A percentile compares a stretch with the other conserved stretches of the same genome.
phyloP scores from a whole-genome alignment of 73 alveolate species.

The Paramecium primaurelia region DNA sequence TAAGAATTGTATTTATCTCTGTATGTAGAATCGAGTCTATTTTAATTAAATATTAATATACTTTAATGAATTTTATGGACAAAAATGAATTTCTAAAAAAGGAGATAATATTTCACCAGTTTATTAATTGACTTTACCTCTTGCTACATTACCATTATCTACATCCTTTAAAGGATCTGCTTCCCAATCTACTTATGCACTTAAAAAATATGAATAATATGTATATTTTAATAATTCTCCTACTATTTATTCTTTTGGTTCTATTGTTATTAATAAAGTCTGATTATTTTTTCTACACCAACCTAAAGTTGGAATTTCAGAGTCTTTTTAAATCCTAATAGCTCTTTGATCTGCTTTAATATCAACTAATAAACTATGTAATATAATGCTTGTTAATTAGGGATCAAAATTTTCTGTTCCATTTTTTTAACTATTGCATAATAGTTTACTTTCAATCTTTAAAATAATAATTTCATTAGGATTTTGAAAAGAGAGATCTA shows the following conservation, averaged over 20 bases:
- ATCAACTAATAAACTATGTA: neutral
- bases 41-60: neutral
- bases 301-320: neutral
- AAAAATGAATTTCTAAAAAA: constrained; percentile 36
- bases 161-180: neutral
- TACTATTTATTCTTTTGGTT: neutral
- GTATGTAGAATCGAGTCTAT: neutral
- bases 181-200: constrained; percentile 36
- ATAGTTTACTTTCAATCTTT: neutral
- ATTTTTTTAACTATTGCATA: neutral
- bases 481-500: neutral
- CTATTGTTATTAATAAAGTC: neutral
- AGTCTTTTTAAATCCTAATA: neutral
- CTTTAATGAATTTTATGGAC: neutral
- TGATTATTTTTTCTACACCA: neutral
- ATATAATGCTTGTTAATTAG: neutral
- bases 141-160: neutral
- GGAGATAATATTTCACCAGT: neutral
- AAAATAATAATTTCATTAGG: constrained; percentile 21
- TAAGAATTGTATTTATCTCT: neutral
- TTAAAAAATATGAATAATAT: neutral
- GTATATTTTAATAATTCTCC: neutral
- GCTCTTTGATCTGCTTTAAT: neutral
- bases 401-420: neutral
- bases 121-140: neutral